A percentile compares a stretch with the other conserved stretches of the same genome.
These are phyloP conservation scores for Trametes sanguinea DNA, from an alignment of 768 basidiomycete genomes.

Conservation along the genomic window DNA sequence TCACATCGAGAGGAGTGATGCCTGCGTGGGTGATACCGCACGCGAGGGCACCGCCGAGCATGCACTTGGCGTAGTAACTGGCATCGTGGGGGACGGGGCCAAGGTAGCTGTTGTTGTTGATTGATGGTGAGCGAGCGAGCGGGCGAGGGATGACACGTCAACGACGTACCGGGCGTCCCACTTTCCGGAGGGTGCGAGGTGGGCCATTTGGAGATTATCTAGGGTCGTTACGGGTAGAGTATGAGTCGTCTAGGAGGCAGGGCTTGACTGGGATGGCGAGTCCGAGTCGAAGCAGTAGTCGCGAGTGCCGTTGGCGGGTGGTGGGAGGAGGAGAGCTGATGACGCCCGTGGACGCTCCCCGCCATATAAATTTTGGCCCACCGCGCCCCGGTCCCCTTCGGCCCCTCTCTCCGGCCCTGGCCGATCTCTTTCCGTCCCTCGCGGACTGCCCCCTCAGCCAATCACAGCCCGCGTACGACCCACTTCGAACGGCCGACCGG, in stretches of 20 bases:
- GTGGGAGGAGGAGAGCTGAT: conserved; percentile 31
- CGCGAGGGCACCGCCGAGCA: conserved; percentile 85
- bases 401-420: conserved; percentile 10
- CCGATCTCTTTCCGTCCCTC: conserved; percentile 8
- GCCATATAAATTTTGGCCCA: neutral
- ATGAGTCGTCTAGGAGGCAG: conserved; percentile 23
- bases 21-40: conserved; percentile 89
- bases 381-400: conserved; percentile 2
- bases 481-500: neutral
- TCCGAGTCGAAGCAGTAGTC: conserved; percentile 30
- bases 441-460: neutral
- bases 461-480: neutral
- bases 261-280: conserved; percentile 36
- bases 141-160: conserved; percentile 12
- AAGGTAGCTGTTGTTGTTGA: conserved; percentile 45
- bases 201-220: conserved; percentile 47
- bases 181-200: conserved; percentile 53
- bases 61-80: conserved; percentile 80
- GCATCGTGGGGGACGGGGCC: conserved; percentile 78
- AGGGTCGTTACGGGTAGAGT: conserved; percentile 34
- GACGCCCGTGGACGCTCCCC: neutral
- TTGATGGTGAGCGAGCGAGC: conserved; percentile 6
- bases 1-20: conserved; percentile 85
- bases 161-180: conserved; percentile 70
- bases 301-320: conserved; percentile 13